These are phyloP conservation scores for Linnemannia zychae DNA, from an alignment of 192 early-diverging fungal species.

Conservation along the genomic window DNA sequence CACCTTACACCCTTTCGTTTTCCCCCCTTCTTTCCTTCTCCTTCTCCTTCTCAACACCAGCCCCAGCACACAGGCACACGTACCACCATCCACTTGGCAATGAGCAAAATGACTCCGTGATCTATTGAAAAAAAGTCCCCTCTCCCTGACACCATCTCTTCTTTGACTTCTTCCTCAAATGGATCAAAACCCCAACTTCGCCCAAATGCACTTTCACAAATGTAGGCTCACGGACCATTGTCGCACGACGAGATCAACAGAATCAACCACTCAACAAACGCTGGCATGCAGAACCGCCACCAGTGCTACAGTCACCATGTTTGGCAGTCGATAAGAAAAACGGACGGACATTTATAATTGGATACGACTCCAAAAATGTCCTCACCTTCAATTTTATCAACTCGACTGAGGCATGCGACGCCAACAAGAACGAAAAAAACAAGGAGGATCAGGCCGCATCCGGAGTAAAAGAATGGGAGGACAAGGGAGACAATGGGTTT, in stretches of 20 bases:
- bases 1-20: too few relatives aligned
- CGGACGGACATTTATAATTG: conserved; percentile 45
- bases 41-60: background rate
- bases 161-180: background rate
- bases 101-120: background rate
- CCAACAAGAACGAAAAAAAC: conserved; percentile 12
- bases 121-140: background rate
- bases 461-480: conserved; percentile 31
- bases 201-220: background rate
- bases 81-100: background rate
- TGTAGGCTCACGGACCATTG: background rate
- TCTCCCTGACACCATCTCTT: conserved; percentile 3
- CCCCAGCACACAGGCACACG: background rate
- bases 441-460: conserved; percentile 7
- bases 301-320: conserved; percentile 33
- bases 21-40: background rate
- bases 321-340: conserved; percentile 30
- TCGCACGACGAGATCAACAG: background rate
- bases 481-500: conserved; percentile 3
- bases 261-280: conserved; percentile 18
- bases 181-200: background rate
- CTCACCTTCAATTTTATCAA: conserved; percentile 46
- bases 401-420: conserved; percentile 40
- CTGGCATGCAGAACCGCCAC: conserved; percentile 42
- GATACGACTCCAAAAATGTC: conserved; percentile 36